Conservation (phyloP, 2,329 filamentous ascomycete species). For the Xylariomycetidae sp. region DNA sequence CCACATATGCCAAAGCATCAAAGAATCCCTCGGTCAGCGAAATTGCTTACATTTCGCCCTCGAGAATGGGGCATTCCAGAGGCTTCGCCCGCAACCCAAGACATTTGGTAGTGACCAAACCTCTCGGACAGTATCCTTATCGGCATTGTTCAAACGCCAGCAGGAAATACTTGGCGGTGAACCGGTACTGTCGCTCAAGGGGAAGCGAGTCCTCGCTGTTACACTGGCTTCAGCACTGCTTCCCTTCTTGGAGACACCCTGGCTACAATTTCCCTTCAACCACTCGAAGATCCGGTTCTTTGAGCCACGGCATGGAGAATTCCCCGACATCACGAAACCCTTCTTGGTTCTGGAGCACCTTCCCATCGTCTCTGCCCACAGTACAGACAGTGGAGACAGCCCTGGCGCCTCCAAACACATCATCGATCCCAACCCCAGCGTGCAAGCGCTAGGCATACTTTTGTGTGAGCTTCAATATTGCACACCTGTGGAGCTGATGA, state of each 20-base stretch:
- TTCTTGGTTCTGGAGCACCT: slow-evolving; percentile 3
- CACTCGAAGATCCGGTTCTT: slow-evolving; percentile 6
- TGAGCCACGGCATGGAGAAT: slow-evolving; percentile 2
- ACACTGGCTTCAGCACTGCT: slow-evolving; percentile 1
- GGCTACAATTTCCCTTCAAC: slow-evolving; percentile 3
- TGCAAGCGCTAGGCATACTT: slow-evolving; percentile 3
- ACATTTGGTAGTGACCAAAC: slow-evolving; percentile 1
- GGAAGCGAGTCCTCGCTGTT: slow-evolving; percentile 3
- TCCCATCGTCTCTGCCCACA: slow-evolving; percentile 2
- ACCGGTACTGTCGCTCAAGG: slow-evolving; percentile 3
- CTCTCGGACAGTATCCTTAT: slow-evolving; percentile 1
- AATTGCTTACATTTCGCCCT: slow-evolving; percentile 1
- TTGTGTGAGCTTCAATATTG: slow-evolving; percentile 6
- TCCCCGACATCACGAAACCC: slow-evolving; percentile 6
- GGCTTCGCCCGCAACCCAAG: slow-evolving; percentile 4
- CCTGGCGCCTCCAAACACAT: not conserved
- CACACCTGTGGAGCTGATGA: slow-evolving; percentile 2
- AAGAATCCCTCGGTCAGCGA: slow-evolving; percentile 1
- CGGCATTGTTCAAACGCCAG: slow-evolving; percentile 3
- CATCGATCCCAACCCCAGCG: slow-evolving; percentile 3
- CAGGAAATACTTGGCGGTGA: slow-evolving; percentile 2
- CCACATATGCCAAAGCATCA: slow-evolving; percentile 3
- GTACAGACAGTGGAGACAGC: not conserved
- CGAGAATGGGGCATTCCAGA: slow-evolving; percentile 1
- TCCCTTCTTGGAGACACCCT: slow-evolving; percentile 4